A percentile compares a stretch with the other conserved stretches of the same genome.
Conservation (phyloP, 805 yeast genomes). For the Candida golubevii region DNA sequence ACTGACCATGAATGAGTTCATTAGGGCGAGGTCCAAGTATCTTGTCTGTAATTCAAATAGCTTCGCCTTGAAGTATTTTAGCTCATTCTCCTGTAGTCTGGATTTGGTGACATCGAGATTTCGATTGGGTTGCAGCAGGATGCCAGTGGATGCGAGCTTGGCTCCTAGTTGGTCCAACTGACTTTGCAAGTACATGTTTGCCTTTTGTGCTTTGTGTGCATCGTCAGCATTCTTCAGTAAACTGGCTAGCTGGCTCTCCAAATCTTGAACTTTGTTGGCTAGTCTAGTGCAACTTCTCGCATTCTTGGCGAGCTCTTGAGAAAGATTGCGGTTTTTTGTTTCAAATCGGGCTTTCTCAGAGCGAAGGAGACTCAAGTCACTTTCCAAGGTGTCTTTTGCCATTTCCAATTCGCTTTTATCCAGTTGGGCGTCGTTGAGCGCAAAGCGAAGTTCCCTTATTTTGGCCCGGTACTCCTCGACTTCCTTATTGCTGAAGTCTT, state of each 20-base stretch:
- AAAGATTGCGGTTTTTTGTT: constrained; percentile 21
- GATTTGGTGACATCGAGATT: constrained; percentile 1
- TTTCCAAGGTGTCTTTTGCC: constrained; percentile 25
- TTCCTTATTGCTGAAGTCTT: constrained; percentile 2
- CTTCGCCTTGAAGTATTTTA: constrained; percentile 44
- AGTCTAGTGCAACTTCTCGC: constrained; percentile 29
- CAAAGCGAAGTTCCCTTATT: constrained; percentile 9
- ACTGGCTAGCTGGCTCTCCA: constrained; percentile 9
- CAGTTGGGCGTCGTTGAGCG: constrained; percentile 7
- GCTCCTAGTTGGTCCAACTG: constrained; percentile 28
- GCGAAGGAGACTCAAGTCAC: constrained; percentile 23
- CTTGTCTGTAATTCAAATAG: constrained; percentile 39
- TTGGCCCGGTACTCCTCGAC: constrained; percentile 6
- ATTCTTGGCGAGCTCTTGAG: constrained; percentile 28
- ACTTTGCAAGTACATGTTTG: constrained; percentile 18
- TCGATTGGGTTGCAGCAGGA: constrained; percentile 12
- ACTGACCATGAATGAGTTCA: constrained; percentile 30
- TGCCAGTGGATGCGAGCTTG: constrained; percentile 20
- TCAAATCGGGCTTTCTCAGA: constrained; percentile 31
- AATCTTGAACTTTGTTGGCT: constrained; percentile 24
- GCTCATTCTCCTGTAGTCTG: constrained; percentile 34
- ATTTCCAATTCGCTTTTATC: constrained; percentile 22
- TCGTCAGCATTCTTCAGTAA: constrained; percentile 9
- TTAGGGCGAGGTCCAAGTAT: constrained; percentile 31
- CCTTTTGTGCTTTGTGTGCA: constrained; percentile 6